These are phyloP conservation scores for Phytophthora melonis DNA, from an alignment of 352 stramenopile species.

Conservation along the genomic window DNA sequence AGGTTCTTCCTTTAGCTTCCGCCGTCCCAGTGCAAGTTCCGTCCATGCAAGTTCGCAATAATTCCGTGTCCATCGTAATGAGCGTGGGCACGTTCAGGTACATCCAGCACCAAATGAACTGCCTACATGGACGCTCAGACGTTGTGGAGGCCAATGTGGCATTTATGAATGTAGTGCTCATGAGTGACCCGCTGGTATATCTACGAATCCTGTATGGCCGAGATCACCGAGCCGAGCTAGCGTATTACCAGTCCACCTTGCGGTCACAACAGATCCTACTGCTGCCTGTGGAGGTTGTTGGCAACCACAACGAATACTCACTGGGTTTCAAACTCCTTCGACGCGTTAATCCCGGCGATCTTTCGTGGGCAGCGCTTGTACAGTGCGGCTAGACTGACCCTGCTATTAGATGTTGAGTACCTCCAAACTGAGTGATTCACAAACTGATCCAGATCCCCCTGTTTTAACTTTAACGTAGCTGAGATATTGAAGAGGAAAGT, in stretches of 20 bases:
- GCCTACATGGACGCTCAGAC: slow-evolving; percentile 23
- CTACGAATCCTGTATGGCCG: neutral
- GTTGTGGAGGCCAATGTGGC: slow-evolving; percentile 38
- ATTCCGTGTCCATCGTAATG: neutral
- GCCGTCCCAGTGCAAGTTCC: neutral
- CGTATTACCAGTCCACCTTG: slow-evolving; percentile 28
- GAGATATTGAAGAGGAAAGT: too few species aligned
- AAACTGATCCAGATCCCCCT: too few species aligned
- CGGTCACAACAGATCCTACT: slow-evolving; percentile 14
- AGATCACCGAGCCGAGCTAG: slow-evolving; percentile 2
- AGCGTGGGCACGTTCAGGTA: slow-evolving; percentile 12
- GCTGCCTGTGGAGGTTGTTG: slow-evolving; percentile 15
- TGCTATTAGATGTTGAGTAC: too few species aligned
- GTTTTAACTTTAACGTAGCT: too few species aligned
- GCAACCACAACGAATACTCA: slow-evolving; percentile 20
- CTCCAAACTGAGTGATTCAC: too few species aligned
- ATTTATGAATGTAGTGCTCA: slow-evolving; percentile 49
- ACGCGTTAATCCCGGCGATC: slow-evolving; percentile 2
- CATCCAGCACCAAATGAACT: slow-evolving; percentile 42
- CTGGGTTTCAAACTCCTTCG: slow-evolving; percentile 7
- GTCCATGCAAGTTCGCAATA: neutral
- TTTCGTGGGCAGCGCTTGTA: neutral
- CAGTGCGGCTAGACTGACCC: neutral
- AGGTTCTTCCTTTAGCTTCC: neutral
- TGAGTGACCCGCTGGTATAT: slow-evolving; percentile 51